Evolutionary conservation across 495 filamentous ascomycete species (phyloP).

Genomic region (Aspergillus bertholletiae): DNA sequence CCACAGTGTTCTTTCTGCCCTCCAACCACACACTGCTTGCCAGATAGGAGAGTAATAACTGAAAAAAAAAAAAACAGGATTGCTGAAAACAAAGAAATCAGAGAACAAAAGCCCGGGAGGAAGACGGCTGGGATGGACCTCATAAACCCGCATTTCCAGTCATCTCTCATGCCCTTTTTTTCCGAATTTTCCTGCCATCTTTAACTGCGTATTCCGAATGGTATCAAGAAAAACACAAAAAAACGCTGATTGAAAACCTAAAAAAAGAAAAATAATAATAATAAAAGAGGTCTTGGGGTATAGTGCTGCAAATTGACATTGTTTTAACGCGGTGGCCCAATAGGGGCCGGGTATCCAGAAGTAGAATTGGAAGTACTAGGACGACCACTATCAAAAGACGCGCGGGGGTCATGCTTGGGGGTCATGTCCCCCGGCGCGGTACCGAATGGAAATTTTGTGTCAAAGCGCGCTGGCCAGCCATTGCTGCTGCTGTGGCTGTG

Average conservation of each 20-base stretch:
- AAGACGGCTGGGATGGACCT: conserved; percentile 12
- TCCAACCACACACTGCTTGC: conserved; percentile 32
- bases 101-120: conserved; percentile 22
- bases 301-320: conserved; percentile 60
- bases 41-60: neutral
- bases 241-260: conserved; percentile 12
- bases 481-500: conserved; percentile 59
- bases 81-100: conserved; percentile 19
- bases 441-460: conserved; percentile 63
- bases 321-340: conserved; percentile 78
- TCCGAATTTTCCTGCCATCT: neutral
- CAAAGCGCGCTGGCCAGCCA: conserved; percentile 59
- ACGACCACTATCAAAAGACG: conserved; percentile 84
- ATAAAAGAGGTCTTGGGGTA: conserved; percentile 54
- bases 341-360: conserved; percentile 90
- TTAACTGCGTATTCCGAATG: neutral
- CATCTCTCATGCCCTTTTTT: neutral
- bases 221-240: no score
- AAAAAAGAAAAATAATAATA: conserved; percentile 24
- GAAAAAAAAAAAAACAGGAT: neutral
- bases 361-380: conserved; percentile 92
- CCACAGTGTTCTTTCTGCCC: conserved; percentile 20
- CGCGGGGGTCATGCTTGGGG: conserved; percentile 73
- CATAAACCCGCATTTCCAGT: neutral
- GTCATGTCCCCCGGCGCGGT: conserved; percentile 75